Evolutionary conservation across 768 basidiomycete species (phyloP), one percentile per base, ranked within the genome.

Genomic region (Russula foetens): DNA sequence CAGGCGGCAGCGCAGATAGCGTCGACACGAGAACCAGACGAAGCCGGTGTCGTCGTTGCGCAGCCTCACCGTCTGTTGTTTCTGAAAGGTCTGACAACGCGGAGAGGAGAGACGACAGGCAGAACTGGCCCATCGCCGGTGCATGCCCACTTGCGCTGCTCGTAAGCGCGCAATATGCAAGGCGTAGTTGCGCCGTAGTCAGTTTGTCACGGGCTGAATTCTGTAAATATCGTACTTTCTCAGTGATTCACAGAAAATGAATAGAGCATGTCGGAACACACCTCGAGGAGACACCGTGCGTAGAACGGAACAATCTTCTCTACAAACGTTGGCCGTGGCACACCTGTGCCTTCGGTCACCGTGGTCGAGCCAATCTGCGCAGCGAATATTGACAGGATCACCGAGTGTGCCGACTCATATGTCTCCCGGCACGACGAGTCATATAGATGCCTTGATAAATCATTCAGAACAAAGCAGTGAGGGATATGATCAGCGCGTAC

Each of bases 371-470:
- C 43, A 8, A 53, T 39, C 54, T 69, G 58, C 8, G 82, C 77
- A 11, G 86, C 80, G 68, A 92, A 86, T 43, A 91, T 76, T 4
- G 91, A 79, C 15, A 95, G 75, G 38, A 94, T 73, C 28, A 90
- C 88, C 9, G 92, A 93, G 69, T 94, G 92, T 1, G 91, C 84
- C 0, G 90, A 87, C 70, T 95, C 92, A 66, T 84, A 94, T n/a
- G 83, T 83, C 64, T 92, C 88, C 35, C 87, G 83, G 64, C 89
- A 76, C 15, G 57, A 58, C 1, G 83, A 65, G 58, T 84, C 79
- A 55, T 75, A 77, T 29, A 92, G 75, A 68, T 86, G 80, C 19
- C 90, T 91, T 44, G 46, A 28, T 53, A 46, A 43, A 50, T 55
- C 17, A 62, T 57, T 59, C 49, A 33, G 29, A 51, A 35, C 29